Evolutionary conservation across 257 asterid genomes (phyloP), one percentile per base, ranked within the genome.

Genomic region (Mentha longifolia): DNA sequence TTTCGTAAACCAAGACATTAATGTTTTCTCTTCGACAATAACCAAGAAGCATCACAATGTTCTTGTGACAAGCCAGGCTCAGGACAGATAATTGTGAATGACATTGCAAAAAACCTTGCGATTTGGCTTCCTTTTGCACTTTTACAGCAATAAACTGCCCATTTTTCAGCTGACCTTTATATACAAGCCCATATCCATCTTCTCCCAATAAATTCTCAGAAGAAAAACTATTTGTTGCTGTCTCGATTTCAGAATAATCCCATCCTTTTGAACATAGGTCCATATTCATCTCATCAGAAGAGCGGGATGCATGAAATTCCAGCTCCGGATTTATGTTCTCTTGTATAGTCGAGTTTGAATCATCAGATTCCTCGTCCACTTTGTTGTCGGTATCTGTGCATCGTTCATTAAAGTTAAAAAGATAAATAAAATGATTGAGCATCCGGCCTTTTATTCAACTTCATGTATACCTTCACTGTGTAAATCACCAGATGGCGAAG

Each of bases 11-110:
- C 77, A 90, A 78, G 72, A 88, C 77, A 54, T 74, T 77, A 14
- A 72, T 4, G 57, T 83, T 86, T 70, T 86, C 85, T 76, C 81
- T 80, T 81, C 79, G 56, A 67, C 87, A 83, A 59, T 85, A 86
- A 31, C 97, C 90, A 47, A 90, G 88, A 51, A 90, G 89, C 89
- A 83, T 83, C 69, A 79, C 88, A 4, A 90, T 78, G 69, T 88
- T 86, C 78, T 72, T 85, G 79, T 90, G 97, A 35, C 86, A 81
- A 1, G 82, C 92, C 63, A 76, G 80, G 77, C 79, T 82, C 31
- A 85, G 82, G 68, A 42, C 81, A 73, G 66, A 46, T 73, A 85
- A 68, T 68, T 81, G 88, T 45, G 91, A 81, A 59, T 72, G 83
- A 67, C 83, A 81, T 65, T 86, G 89, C 3, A 76, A 46, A 45